Conservation (phyloP, 1,139 yeast genomes). For the Pneumocystis oryctolagi region DNA sequence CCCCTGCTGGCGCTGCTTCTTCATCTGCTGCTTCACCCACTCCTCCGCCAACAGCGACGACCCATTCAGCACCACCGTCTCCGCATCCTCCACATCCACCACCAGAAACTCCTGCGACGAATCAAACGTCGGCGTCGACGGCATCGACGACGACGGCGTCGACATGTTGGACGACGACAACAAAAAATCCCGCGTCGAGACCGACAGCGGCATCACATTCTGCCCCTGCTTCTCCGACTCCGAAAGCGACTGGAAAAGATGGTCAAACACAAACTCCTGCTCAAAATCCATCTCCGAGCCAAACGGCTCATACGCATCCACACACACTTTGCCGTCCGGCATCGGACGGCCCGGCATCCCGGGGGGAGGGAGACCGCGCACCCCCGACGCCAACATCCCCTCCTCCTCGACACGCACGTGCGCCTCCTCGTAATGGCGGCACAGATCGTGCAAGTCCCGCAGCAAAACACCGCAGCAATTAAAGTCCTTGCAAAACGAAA, state of each 20-base stretch:
- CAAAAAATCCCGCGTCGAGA: conserved; percentile 11
- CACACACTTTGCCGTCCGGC: neutral
- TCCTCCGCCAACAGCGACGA: conserved; percentile 12
- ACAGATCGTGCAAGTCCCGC: conserved; percentile 83
- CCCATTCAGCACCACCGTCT: conserved; percentile 5
- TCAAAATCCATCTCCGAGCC: neutral
- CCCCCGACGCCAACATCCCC: conserved; percentile 15
- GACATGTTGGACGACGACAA: conserved; percentile 8
- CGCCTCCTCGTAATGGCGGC: conserved; percentile 91
- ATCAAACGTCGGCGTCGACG: conserved; percentile 9
- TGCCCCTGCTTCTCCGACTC: neutral
- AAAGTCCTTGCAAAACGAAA: conserved; percentile 90
- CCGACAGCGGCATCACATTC: neutral
- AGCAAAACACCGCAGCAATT: conserved; percentile 86
- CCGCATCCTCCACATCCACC: conserved; percentile 4
- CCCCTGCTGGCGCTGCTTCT: neutral
- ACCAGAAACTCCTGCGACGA: conserved; percentile 7
- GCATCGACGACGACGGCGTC: conserved; percentile 11
- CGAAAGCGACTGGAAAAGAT: neutral
- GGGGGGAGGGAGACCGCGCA: neutral
- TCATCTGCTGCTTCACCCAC: conserved; percentile 4
- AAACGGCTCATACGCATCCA: neutral
- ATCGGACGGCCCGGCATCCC: neutral
- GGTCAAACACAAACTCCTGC: neutral
- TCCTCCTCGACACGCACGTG: conserved; percentile 44